Percentiles rank a stretch among this genome's conserved stretches.
Conservation (phyloP, 768 basidiomycete species). For the Boletus coccyginus region DNA sequence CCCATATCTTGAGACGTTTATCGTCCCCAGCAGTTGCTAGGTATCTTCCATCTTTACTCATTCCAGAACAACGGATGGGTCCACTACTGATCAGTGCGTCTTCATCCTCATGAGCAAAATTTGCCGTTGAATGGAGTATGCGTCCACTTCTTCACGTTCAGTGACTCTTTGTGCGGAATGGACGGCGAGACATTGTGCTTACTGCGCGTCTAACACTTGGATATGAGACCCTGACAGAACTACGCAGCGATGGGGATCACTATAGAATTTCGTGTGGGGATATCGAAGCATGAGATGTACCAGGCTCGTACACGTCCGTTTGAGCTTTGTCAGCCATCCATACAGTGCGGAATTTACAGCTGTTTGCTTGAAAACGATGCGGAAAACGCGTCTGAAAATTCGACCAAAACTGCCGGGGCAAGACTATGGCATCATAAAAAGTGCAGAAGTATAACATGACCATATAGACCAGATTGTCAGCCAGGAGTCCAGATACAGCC, state of each 20-base stretch:
- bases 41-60: slow-evolving; percentile 43
- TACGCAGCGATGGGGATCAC: slow-evolving; percentile 34
- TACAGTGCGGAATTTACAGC: too few species aligned
- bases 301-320: too few species aligned
- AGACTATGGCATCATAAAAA: too few species aligned
- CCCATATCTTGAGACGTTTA: slow-evolving; percentile 79
- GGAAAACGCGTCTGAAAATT: too few species aligned
- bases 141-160: slow-evolving; percentile 47
- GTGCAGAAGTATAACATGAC: too few species aligned
- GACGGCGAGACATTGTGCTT: slow-evolving; percentile 21
- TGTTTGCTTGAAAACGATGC: too few species aligned
- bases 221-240: slow-evolving; percentile 61
- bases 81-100: slow-evolving; percentile 44
- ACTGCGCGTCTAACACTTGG: slow-evolving; percentile 57
- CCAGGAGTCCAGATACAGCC: too few species aligned
- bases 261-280: slow-evolving; percentile 51
- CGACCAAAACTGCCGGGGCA: too few species aligned
- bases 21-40: slow-evolving; percentile 73
- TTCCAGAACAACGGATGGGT: slow-evolving; percentile 56
- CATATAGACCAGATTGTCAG: too few species aligned
- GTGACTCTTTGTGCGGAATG: slow-evolving; percentile 4
- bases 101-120: slow-evolving; percentile 30
- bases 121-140: slow-evolving; percentile 44
- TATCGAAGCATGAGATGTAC: slow-evolving; percentile 36
- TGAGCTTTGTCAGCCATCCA: too few species aligned